phyloP scores from a whole-genome alignment of 306 rosid genomes.

The Cucumis cinereus region DNA sequence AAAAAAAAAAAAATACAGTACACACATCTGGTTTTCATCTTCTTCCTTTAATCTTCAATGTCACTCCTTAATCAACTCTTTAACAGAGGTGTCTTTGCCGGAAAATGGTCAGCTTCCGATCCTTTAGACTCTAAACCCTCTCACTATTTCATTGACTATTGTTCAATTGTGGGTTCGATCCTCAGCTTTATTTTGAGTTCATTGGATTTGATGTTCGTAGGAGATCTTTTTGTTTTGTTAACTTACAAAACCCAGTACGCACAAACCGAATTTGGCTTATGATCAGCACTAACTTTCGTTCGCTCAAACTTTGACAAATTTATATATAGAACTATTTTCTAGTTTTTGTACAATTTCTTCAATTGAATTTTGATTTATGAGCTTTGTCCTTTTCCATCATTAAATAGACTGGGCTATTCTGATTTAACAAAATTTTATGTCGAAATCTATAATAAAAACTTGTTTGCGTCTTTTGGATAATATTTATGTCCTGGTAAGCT shows the following conservation, averaged over 20 bases:
- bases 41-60: constrained; percentile 23
- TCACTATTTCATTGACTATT: not conserved
- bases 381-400: not conserved
- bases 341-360: not conserved
- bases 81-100: constrained; percentile 78
- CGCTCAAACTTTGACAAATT: not conserved
- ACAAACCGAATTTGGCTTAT: not conserved
- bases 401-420: not conserved
- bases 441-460: not conserved
- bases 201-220: not conserved
- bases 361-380: not conserved
- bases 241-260: not conserved
- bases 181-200: not conserved
- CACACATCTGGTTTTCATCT: not conserved
- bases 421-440: not conserved
- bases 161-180: not conserved
- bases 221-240: not conserved
- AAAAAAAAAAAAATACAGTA: not conserved
- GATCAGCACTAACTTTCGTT: not conserved
- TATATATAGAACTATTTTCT: not conserved
- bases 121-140: not conserved
- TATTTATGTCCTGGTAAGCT: not conserved
- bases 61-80: constrained; percentile 91
- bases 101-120: constrained; percentile 52
- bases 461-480: not conserved